Conservation (phyloP, 192 early-diverging fungal species). For the Linnemannia hyalina region DNA sequence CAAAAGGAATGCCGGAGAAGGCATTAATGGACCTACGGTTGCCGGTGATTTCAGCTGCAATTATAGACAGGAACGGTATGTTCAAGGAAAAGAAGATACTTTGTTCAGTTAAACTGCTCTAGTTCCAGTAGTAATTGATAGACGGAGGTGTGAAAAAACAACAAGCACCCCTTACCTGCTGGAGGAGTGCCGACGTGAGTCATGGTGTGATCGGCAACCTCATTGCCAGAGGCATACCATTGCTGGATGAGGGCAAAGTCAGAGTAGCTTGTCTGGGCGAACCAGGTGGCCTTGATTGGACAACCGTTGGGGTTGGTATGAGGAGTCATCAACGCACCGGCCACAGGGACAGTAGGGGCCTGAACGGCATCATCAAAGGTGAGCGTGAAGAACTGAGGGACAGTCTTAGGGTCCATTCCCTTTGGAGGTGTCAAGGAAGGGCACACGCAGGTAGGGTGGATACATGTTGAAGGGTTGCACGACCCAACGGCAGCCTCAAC, state of each 20-base stretch:
- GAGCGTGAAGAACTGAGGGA: slow-evolving; percentile 66
- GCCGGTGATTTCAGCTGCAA: slow-evolving; percentile 13
- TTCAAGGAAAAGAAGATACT: neutral
- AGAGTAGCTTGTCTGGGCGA: slow-evolving; percentile 69
- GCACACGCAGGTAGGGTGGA: slow-evolving; percentile 61
- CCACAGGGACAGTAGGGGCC: slow-evolving; percentile 21
- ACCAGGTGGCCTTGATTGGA: slow-evolving; percentile 67
- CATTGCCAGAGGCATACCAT: slow-evolving; percentile 70
- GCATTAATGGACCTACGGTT: slow-evolving; percentile 50
- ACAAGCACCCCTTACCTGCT: slow-evolving; percentile 14
- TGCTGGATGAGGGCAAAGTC: slow-evolving; percentile 67
- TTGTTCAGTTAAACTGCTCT: neutral
- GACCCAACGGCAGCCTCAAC: slow-evolving; percentile 20
- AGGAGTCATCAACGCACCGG: slow-evolving; percentile 7
- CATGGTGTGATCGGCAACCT: slow-evolving; percentile 71
- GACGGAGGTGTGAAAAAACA: neutral
- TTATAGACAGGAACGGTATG: neutral
- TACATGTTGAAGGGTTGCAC: slow-evolving; percentile 60
- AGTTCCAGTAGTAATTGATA: neutral
- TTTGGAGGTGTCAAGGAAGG: slow-evolving; percentile 56
- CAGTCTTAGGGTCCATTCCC: slow-evolving; percentile 53
- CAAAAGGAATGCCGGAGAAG: slow-evolving; percentile 67
- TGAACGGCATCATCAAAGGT: slow-evolving; percentile 76
- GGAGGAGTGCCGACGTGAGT: slow-evolving; percentile 54
- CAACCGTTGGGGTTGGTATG: slow-evolving; percentile 66